Base-by-base conservation (phyloP, 2,329 filamentous ascomycete species). In the Alternaria gansuensis region DNA sequence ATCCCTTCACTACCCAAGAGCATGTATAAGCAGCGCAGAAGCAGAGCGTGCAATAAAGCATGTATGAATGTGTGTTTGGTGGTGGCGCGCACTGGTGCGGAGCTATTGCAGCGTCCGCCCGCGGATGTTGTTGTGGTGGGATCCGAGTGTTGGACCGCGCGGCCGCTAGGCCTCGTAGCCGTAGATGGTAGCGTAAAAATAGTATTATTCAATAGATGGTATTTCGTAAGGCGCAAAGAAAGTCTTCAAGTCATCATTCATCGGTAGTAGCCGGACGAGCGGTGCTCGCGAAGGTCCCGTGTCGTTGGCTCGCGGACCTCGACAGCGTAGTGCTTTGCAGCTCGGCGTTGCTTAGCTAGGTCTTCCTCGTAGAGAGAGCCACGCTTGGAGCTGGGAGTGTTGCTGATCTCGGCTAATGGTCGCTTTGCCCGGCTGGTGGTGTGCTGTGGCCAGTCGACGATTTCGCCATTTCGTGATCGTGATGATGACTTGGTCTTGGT, bases 321-420 rank as follows among this genome's bases (percentile, higher is more conserved):
- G 52, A 80, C 76, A 36, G 69, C 69, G 73, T 80, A 80, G 54
- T 68, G 66, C 57, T 74, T 70, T 46, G 73, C 71, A 60, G 75
- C 75, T 33, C 73, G 71, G 55, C 73, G 75, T 45, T 75, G 74
- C 57, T 67, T 68, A 13, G 66, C 73, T 24, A 77, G 46, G 55
- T 80, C 78, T 56, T 77, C 69, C 56, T 76, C 77, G 68, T 80
- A 80, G 45, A 79, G 71, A 13, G 78, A 79, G 14, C 78, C 78
- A 46, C 78, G 75, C 70, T 77, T 76, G 49, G 71, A 68, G 63
- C 66, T 68, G 23, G 64, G 62, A 23, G 66, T 64, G 67, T 63
- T 72, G 64, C 68, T 70, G 61, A 76, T 68, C 54, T 77, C 74
- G 49, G 74, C 60, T n/a, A 68, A 61, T 57, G 61, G 56, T 14